These are phyloP conservation scores for Sporothrix globosa DNA, from an alignment of 2,329 filamentous ascomycete genomes.

Conservation along the genomic window DNA sequence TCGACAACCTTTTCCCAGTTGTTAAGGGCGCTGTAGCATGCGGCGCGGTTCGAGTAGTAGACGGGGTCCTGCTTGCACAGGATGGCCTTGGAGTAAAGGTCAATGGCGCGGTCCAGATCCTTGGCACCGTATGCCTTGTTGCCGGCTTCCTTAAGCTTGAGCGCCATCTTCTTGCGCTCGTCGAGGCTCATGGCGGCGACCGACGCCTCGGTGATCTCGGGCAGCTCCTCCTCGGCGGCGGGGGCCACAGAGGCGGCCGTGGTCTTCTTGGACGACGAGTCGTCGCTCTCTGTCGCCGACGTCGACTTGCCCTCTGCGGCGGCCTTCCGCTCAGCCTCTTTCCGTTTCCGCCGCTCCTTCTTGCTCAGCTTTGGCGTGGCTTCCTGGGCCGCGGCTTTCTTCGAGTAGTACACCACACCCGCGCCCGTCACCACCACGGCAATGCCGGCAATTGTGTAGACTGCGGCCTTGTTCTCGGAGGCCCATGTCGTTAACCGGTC, in stretches of 20 bases:
- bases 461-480: slow-evolving; percentile 90
- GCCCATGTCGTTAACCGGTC: slow-evolving; percentile 90
- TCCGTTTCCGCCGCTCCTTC: slow-evolving; percentile 86
- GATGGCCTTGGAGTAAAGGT: slow-evolving; percentile 93
- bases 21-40: slow-evolving; percentile 91
- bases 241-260: slow-evolving; percentile 58
- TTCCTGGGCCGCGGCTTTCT: slow-evolving; percentile 57
- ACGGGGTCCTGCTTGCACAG: slow-evolving; percentile 96
- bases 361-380: slow-evolving; percentile 74
- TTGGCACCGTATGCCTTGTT: slow-evolving; percentile 97
- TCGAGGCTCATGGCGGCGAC: slow-evolving; percentile 58
- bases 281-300: slow-evolving; percentile 40
- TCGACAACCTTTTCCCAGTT: slow-evolving; percentile 97
- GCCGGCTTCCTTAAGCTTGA: slow-evolving; percentile 89
- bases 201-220: slow-evolving; percentile 64
- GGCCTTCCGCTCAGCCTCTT: slow-evolving; percentile 68
- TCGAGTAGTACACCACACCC: slow-evolving; percentile 90
- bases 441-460: slow-evolving; percentile 95
- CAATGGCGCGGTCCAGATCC: slow-evolving; percentile 90
- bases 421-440: slow-evolving; percentile 89
- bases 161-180: slow-evolving; percentile 83
- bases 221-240: slow-evolving; percentile 66
- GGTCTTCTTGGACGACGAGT: slow-evolving; percentile 38
- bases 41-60: slow-evolving; percentile 98
- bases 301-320: slow-evolving; percentile 56